Conservation (phyloP, 2,329 filamentous ascomycete genomes). For the Neonectria sp. region DNA sequence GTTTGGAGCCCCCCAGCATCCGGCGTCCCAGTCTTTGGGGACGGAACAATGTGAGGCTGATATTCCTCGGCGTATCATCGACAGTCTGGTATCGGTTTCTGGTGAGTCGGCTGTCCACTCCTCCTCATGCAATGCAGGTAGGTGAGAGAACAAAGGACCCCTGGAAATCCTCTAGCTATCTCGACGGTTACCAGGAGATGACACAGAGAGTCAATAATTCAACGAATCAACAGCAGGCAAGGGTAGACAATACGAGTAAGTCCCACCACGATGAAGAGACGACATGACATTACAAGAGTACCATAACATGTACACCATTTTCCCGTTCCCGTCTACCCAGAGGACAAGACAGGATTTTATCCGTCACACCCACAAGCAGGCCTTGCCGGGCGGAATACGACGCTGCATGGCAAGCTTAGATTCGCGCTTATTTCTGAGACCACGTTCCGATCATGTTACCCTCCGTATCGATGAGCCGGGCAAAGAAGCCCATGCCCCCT, state of each 20-base stretch:
- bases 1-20: neutral
- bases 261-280: neutral
- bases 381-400: constrained; percentile 8
- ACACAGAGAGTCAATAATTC: neutral
- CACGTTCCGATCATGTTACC: constrained; percentile 56
- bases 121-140: constrained; percentile 16
- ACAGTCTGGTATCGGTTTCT: constrained; percentile 26
- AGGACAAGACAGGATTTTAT: constrained; percentile 15
- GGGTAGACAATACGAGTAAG: neutral
- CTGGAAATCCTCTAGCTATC: neutral
- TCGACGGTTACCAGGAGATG: neutral
- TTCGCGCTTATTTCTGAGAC: constrained; percentile 47
- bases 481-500: constrained; percentile 53
- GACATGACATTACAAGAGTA: neutral
- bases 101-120: constrained; percentile 13
- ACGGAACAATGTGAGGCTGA: constrained; percentile 25
- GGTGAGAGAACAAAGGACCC: constrained; percentile 20
- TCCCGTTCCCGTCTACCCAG: neutral
- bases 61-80: constrained; percentile 22
- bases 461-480: constrained; percentile 56
- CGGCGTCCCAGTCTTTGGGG: neutral
- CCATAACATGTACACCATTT: too few relatives aligned
- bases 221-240: neutral
- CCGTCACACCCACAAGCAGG: constrained; percentile 9
- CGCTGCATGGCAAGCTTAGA: constrained; percentile 5